Evolutionary conservation across 352 stramenopile species (phyloP).

Genomic region (Elongisporangium prolatum): DNA sequence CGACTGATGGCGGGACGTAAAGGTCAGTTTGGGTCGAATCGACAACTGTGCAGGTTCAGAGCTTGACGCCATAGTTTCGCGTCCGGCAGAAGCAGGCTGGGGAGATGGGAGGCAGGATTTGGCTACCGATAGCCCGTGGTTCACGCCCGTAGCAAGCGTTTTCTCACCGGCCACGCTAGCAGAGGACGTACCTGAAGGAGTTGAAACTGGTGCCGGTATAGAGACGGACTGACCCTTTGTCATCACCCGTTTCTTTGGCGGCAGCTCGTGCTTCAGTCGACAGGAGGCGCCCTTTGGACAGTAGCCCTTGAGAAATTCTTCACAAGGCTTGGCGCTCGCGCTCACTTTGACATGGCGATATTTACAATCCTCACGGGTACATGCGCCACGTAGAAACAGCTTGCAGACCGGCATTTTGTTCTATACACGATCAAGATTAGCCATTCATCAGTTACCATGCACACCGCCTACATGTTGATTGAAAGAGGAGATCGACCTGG

Average conservation of each 20-base stretch:
- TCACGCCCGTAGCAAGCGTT: background rate
- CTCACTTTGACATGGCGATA: slow-evolving; percentile 85
- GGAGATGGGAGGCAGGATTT: background rate
- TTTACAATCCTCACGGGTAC: slow-evolving; percentile 67
- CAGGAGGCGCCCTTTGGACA: slow-evolving; percentile 52
- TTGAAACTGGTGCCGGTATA: background rate
- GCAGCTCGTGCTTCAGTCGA: slow-evolving; percentile 56
- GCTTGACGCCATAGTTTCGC: background rate
- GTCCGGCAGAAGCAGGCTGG: background rate
- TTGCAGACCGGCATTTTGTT: slow-evolving; percentile 83
- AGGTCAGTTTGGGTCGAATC: background rate
- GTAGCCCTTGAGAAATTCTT: slow-evolving; percentile 63
- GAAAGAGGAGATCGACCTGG: slow-evolving; percentile 35
- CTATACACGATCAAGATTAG: slow-evolving; percentile 19
- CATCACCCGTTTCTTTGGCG: slow-evolving; percentile 18
- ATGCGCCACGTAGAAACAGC: slow-evolving; percentile 71
- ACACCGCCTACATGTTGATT: background rate
- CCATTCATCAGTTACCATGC: background rate
- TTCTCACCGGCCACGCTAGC: background rate
- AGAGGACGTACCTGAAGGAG: slow-evolving; percentile 12
- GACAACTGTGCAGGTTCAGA: background rate
- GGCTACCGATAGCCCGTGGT: background rate
- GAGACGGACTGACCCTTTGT: background rate
- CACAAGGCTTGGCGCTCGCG: slow-evolving; percentile 48
- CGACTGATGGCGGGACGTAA: background rate